Evolutionary conservation across 2,329 filamentous ascomycete genomes (phyloP).

Genomic region (Phaeophleospora eucalypticola): DNA sequence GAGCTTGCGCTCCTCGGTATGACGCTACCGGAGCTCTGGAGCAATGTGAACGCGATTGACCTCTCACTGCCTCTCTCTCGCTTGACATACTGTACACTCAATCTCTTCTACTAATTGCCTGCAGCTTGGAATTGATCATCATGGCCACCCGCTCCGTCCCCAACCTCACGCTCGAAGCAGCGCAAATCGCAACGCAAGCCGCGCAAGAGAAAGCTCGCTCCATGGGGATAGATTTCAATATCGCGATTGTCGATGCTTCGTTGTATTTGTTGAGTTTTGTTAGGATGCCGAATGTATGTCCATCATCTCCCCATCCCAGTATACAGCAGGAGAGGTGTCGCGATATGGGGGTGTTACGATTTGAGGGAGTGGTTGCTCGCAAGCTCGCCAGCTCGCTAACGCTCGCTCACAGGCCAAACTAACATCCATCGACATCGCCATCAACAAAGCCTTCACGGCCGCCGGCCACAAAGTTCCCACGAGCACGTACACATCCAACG

Average conservation of each 20-base stretch:
- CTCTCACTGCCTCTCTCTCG: too few species aligned
- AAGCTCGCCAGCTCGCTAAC: too few species aligned
- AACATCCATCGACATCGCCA: slow-evolving; percentile 58
- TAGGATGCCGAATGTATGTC: slow-evolving; percentile 42
- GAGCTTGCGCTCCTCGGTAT: too few species aligned
- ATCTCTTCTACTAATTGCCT: too few species aligned
- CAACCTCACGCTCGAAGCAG: slow-evolving; percentile 34
- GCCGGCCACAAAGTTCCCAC: slow-evolving; percentile 52
- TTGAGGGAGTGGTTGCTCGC: too few species aligned
- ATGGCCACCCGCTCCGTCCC: slow-evolving; percentile 33
- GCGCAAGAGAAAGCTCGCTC: slow-evolving; percentile 35
- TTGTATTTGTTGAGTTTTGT: slow-evolving; percentile 46
- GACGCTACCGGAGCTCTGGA: too few species aligned
- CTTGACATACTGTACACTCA: too few species aligned
- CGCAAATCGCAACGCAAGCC: slow-evolving; percentile 32
- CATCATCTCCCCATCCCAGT: too few species aligned
- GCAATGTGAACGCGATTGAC: too few species aligned
- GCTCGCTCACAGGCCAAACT: slow-evolving; percentile 45
- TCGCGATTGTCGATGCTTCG: slow-evolving; percentile 45
- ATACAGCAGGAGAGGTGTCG: too few species aligned
- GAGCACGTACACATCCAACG: slow-evolving; percentile 45
- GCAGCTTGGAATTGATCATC: too few species aligned
- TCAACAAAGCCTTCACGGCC: slow-evolving; percentile 59
- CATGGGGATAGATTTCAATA: slow-evolving; percentile 47
- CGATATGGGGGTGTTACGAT: too few species aligned